phyloP scores from a whole-genome alignment of 148 eudicot species.

The Beta vulgaris region DNA sequence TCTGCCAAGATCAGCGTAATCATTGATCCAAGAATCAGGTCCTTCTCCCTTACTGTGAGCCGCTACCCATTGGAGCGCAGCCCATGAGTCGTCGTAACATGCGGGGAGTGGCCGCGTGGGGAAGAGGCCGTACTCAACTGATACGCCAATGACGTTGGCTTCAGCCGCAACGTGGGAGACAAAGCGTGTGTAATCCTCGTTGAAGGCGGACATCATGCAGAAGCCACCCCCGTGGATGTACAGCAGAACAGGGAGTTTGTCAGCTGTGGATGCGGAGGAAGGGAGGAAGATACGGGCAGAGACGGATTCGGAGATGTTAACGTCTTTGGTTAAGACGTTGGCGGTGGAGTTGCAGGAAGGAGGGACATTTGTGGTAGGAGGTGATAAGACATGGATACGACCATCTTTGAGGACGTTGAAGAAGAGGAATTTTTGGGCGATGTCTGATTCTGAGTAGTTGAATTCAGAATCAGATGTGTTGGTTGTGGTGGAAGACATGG shows the following conservation, averaged over 20 bases:
- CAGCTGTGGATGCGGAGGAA: background rate
- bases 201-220: slow-evolving; percentile 32
- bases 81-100: slow-evolving; percentile 35
- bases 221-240: slow-evolving; percentile 47
- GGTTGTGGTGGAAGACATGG: slow-evolving; percentile 9
- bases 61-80: slow-evolving; percentile 36
- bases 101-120: slow-evolving; percentile 28
- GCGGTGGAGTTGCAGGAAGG: slow-evolving; percentile 23
- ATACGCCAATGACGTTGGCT: slow-evolving; percentile 27
- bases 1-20: slow-evolving; percentile 30
- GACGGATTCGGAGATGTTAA: slow-evolving; percentile 21
- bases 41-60: slow-evolving; percentile 22
- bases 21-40: slow-evolving; percentile 32
- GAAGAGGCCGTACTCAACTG: slow-evolving; percentile 32
- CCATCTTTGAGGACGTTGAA: slow-evolving; percentile 45
- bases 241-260: slow-evolving; percentile 35
- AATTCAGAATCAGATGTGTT: background rate
- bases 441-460: slow-evolving; percentile 24
- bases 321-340: slow-evolving; percentile 34
- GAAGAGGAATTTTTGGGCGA: slow-evolving; percentile 27
- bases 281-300: slow-evolving; percentile 34
- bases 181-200: slow-evolving; percentile 17
- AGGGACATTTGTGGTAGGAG: slow-evolving; percentile 17
- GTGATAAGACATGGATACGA: slow-evolving; percentile 16
- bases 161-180: slow-evolving; percentile 16